Conservation (phyloP, 306 rosid genomes). For the Prunus padus region DNA sequence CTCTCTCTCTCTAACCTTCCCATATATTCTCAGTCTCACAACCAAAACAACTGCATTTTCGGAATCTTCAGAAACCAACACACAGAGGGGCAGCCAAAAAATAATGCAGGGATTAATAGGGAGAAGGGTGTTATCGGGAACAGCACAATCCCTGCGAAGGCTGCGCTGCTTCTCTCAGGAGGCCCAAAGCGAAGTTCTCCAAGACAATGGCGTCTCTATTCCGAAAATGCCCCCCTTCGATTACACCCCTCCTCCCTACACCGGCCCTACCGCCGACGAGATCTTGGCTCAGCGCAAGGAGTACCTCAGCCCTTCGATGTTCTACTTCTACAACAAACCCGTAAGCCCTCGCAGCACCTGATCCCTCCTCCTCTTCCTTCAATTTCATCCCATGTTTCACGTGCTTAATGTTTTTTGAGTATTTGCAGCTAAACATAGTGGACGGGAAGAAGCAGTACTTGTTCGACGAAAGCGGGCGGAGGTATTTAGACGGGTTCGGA, state of each 20-base stretch:
- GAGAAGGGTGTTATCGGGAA: slow-evolving; percentile 24
- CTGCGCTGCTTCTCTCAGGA: slow-evolving; percentile 45
- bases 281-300: slow-evolving; percentile 72
- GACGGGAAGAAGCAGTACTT: slow-evolving; percentile 85
- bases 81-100: background rate
- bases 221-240: slow-evolving; percentile 66
- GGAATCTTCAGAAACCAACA: slow-evolving; percentile 2
- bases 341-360: slow-evolving; percentile 39
- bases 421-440: slow-evolving; percentile 64
- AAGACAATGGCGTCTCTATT: slow-evolving; percentile 4
- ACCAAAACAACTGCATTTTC: slow-evolving; percentile 22
- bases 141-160: slow-evolving; percentile 7
- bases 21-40: background rate
- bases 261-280: slow-evolving; percentile 64
- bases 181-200: slow-evolving; percentile 26
- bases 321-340: slow-evolving; percentile 59
- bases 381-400: background rate
- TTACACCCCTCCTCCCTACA: slow-evolving; percentile 65
- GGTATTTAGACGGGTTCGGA: slow-evolving; percentile 85
- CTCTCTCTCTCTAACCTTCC: background rate
- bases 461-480: slow-evolving; percentile 80
- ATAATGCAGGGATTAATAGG: slow-evolving; percentile 55
- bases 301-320: slow-evolving; percentile 79
- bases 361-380: background rate
- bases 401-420: background rate